Percentiles rank a stretch among this genome's conserved stretches.
phyloP scores from a whole-genome alignment of 495 filamentous ascomycete species.

The Aspergillus avenaceus region DNA sequence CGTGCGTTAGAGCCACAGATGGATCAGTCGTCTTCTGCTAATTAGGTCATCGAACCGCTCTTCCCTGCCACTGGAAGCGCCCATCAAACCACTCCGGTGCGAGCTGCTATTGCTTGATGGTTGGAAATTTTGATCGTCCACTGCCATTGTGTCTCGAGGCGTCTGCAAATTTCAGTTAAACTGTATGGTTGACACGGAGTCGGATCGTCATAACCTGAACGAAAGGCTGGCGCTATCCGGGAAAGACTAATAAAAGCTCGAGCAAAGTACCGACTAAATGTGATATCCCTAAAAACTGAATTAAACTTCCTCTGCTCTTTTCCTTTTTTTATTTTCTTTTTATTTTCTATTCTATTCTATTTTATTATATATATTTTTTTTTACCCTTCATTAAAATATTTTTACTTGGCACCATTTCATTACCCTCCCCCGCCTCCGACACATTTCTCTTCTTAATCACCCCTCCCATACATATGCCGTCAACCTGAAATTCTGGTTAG shows the following conservation, averaged over 20 bases:
- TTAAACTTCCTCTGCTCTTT: neutral
- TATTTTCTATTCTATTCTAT: no score
- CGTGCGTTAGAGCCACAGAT: slow-evolving; percentile 21
- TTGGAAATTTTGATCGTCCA: slow-evolving; percentile 34
- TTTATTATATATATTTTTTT: neutral
- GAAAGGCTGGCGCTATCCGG: slow-evolving; percentile 1
- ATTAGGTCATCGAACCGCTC: slow-evolving; percentile 22
- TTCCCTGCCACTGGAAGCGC: slow-evolving; percentile 15
- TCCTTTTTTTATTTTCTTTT: no score
- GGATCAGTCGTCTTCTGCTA: slow-evolving; percentile 33
- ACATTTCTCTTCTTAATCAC: slow-evolving; percentile 4
- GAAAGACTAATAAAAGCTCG: neutral
- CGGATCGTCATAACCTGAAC: neutral
- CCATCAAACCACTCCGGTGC: slow-evolving; percentile 18
- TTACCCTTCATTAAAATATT: neutral
- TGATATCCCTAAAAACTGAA: neutral
- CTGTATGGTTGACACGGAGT: neutral
- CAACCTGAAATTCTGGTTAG: slow-evolving; percentile 13
- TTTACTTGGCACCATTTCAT: neutral
- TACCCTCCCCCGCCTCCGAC: slow-evolving; percentile 9
- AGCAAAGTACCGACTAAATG: neutral
- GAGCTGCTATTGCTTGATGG: slow-evolving; percentile 33
- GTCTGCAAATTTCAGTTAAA: slow-evolving; percentile 4
- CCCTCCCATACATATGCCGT: slow-evolving; percentile 5
- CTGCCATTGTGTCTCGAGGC: slow-evolving; percentile 16